phyloP scores from a whole-genome alignment of 148 eudicot species.

The Chenopodium suecicum region DNA sequence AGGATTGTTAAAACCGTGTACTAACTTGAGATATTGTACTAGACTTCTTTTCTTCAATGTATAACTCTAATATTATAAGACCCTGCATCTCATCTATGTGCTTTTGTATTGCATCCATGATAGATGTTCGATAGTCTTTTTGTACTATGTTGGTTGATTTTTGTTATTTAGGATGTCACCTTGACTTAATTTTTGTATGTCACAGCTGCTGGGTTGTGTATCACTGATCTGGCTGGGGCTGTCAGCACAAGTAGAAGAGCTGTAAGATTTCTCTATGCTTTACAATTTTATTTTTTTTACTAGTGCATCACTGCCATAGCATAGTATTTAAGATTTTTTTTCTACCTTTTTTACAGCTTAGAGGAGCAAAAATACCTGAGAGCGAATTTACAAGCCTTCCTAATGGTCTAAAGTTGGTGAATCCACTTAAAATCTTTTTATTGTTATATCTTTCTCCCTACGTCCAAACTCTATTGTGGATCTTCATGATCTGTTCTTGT shows the following conservation, averaged over 20 bases:
- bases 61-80: background rate
- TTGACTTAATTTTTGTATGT: constrained; percentile 1
- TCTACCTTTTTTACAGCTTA: constrained; percentile 53
- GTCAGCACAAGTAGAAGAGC: constrained; percentile 98
- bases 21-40: background rate
- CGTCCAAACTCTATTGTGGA: background rate
- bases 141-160: background rate
- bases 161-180: background rate
- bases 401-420: constrained; percentile 87
- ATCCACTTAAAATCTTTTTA: constrained; percentile 5
- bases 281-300: background rate
- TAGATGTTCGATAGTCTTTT: background rate
- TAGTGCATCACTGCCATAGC: background rate
- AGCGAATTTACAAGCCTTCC: constrained; percentile 74
- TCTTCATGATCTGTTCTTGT: background rate
- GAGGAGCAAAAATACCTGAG: constrained; percentile 83
- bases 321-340: background rate
- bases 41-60: background rate
- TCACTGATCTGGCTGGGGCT: constrained; percentile 62
- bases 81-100: background rate
- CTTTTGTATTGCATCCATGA: background rate
- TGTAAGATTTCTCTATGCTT: constrained; percentile 44
- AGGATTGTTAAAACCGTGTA: background rate
- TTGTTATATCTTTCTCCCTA: background rate
- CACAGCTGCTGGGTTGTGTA: constrained; percentile 70